phyloP scores from a whole-genome alignment of 1,284 basidiomycete species.

The Athelia sp. region DNA sequence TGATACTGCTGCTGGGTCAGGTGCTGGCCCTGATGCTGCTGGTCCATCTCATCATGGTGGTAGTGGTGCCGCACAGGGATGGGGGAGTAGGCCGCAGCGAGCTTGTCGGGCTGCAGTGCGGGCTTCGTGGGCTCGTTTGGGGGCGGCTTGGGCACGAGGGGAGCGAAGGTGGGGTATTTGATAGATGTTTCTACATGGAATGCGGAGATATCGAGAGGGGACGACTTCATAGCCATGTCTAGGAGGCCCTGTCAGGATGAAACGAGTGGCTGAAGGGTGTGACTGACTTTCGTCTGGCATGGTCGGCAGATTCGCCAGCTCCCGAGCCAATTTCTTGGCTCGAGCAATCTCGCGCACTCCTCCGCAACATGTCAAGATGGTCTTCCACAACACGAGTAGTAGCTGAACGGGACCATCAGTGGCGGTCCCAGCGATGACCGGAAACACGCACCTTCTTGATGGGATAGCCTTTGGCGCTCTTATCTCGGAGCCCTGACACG shows the following conservation, averaged over 20 bases:
- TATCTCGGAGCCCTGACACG: conserved; percentile 87
- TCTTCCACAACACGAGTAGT: conserved; percentile 95
- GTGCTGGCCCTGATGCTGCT: conserved; percentile 33
- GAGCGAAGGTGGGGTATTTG: conserved; percentile 90
- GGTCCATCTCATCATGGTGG: conserved; percentile 71
- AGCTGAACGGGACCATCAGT: conserved; percentile 45
- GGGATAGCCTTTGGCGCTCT: conserved; percentile 92
- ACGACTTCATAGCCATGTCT: conserved; percentile 70
- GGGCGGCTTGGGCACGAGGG: conserved; percentile 40
- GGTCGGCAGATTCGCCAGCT: conserved; percentile 68
- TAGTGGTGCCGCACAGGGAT: conserved; percentile 92
- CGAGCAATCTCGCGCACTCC: conserved; percentile 84
- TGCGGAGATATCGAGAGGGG: conserved; percentile 82
- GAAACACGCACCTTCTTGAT: conserved; percentile 78
- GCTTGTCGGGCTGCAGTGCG: conserved; percentile 48
- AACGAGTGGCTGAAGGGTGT: conserved; percentile 3
- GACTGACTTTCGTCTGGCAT: conserved; percentile 52
- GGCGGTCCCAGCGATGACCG: conserved; percentile 6
- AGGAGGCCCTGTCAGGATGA: conserved; percentile 4
- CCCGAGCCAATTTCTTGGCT: conserved; percentile 83
- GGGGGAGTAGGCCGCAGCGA: conserved; percentile 89
- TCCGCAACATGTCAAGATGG: conserved; percentile 87
- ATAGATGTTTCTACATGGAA: conserved; percentile 87
- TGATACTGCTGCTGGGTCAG: conserved; percentile 39
- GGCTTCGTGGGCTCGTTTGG: conserved; percentile 25